A percentile compares a stretch with the other conserved stretches of the same genome.
phyloP scores from a whole-genome alignment of 2,329 filamentous ascomycete genomes.

The Fusarium goolgardi region DNA sequence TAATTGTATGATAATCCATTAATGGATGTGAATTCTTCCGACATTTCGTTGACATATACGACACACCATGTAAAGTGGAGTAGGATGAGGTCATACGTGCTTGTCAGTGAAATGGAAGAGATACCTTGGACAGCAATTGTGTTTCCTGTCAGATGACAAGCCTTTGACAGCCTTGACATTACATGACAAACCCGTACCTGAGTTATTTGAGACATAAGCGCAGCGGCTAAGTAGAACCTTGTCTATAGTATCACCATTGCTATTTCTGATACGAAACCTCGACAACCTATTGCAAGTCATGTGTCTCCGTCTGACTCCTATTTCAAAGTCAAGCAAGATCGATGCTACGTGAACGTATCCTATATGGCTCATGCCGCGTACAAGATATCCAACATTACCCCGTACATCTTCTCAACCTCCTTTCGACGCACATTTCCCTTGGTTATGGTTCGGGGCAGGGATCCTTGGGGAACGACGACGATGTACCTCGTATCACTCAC shows the following conservation, averaged over 20 bases:
- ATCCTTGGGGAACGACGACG: slow-evolving; percentile 25
- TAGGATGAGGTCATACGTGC: no score
- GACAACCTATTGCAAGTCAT: background rate
- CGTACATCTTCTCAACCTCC: slow-evolving; percentile 22
- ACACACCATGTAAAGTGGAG: no score
- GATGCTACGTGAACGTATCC: background rate
- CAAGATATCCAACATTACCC: slow-evolving; percentile 3
- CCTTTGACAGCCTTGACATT: background rate
- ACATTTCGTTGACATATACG: no score
- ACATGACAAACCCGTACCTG: no score
- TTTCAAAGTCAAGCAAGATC: background rate
- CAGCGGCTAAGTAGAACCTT: no score
- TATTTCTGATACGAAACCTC: no score
- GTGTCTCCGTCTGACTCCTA: background rate
- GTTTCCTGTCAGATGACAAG: background rate
- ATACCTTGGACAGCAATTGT: no score
- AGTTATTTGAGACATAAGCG: no score
- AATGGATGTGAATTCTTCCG: no score
- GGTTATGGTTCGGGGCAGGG: slow-evolving; percentile 31
- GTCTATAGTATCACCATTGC: no score
- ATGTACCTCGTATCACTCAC: slow-evolving; percentile 32
- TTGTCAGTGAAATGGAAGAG: no score
- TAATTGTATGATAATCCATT: no score
- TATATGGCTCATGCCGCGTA: background rate
- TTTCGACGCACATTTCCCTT: slow-evolving; percentile 39